Evolutionary conservation across 768 basidiomycete species (phyloP).

Genomic region (Candolleomyces eurysporus): DNA sequence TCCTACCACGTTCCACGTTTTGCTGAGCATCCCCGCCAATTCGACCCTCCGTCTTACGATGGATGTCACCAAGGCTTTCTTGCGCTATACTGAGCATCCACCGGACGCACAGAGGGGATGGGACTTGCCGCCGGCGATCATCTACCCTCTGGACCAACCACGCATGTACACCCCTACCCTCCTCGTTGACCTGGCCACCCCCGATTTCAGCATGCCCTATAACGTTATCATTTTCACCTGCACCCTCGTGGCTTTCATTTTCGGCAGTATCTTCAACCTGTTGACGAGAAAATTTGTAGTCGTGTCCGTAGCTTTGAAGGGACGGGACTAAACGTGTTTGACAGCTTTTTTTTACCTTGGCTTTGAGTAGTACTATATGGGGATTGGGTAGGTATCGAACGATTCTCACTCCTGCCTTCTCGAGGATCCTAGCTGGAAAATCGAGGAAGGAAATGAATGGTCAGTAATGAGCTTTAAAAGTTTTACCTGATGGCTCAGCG

Average conservation of each 20-base stretch:
- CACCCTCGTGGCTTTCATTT: slow-evolving; percentile 87
- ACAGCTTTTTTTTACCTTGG: not conserved
- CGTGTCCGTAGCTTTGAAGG: slow-evolving; percentile 15
- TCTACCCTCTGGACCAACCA: slow-evolving; percentile 38
- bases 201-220: slow-evolving; percentile 99
- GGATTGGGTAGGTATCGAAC: too few relatives aligned
- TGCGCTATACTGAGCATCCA: slow-evolving; percentile 94
- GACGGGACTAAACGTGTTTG: not conserved
- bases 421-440: too few relatives aligned
- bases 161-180: slow-evolving; percentile 79
- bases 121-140: slow-evolving; percentile 87
- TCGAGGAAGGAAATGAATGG: too few relatives aligned
- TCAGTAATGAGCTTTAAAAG: too few relatives aligned
- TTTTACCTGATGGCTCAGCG: too few relatives aligned
- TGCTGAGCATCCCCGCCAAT: slow-evolving; percentile 64
- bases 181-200: slow-evolving; percentile 93
- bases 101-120: slow-evolving; percentile 95
- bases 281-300: slow-evolving; percentile 82
- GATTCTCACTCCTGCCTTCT: too few relatives aligned
- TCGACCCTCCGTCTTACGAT: slow-evolving; percentile 32
- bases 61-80: slow-evolving; percentile 78
- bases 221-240: slow-evolving; percentile 98
- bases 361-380: not conserved
- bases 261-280: slow-evolving; percentile 89
- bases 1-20: slow-evolving; percentile 75